Base-by-base conservation (phyloP, 768 basidiomycete genomes). In the Rhizopogon vesiculosus region DNA sequence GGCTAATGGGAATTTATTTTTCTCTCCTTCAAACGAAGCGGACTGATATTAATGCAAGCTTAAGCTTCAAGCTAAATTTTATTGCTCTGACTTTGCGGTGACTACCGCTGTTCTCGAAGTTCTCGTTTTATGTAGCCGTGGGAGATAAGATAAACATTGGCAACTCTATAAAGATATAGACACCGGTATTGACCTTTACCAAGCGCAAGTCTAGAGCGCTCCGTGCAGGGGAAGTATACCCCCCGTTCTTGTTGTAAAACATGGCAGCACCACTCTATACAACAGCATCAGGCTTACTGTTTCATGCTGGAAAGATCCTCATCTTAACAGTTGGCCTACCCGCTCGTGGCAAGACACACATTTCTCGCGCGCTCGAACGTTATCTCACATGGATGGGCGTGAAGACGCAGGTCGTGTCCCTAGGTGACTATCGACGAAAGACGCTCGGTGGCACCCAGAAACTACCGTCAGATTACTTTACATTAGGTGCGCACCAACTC, bases 381-480 rank as follows among this genome's bases (percentile, higher is more conserved):
- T 99, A 99, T 72, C 81, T 99, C 1, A 81, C 93, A 69, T 99
- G 97, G 97, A 91, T 93, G 71, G 97, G 97, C 31, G 91, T 99
- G 53, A 98, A 96, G 72, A 96, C 93, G 0, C 84, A 89, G 59
- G 97, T 98, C 53, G 86, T 98, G 54, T 95, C 93, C 6, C 77
- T 99, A 9, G 97, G 97, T 19, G 97, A 99, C 72, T 94, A 96
- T 71, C 83, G 97, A 45, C 75, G 97, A 51, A 92, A 93, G 77
- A 83, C 86, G 0, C 75, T 98, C 15, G 97, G 97, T 7, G 87
- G 89, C 0, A 90, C 93, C 0, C 82, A 93, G 72, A 85, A 87
- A 48, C 76, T 99, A 5, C 97, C 97, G 0, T 74, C 85, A 0
- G 97, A 99, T 69, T 99, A 98, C 72, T 99, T 99, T 64, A 85